Base-by-base conservation (phyloP, 768 basidiomycete species). In the Omphalotus guepiniiformis region DNA sequence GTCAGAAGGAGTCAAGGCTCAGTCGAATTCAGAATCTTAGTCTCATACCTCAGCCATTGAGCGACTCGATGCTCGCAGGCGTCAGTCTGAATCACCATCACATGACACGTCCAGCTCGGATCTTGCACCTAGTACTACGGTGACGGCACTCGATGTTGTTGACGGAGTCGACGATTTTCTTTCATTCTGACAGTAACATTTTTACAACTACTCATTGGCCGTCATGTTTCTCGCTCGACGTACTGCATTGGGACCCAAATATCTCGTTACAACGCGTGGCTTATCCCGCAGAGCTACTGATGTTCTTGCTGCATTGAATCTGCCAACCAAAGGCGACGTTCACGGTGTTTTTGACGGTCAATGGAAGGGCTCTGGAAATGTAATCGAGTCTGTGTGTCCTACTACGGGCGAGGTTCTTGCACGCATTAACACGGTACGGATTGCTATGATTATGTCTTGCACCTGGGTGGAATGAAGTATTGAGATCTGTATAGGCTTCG, bases 341-440 rank as follows among this genome's bases (percentile, higher is more conserved):
- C 65, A 73, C 9, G 90, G 91, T 2, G 86, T 93, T 15, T 93
- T 88, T 58, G 85, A 93, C 58, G 90, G 90, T 28, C 66, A 75
- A 55, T 93, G 91, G 91, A 70, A 74, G 48, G 91, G 90, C 18
- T 74, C 78, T 16, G 91, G 91, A 2, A 83, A 85, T 43, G 47
- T 88, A 4, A 58, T 88, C 15, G 68, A 77, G 54, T 89, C 86
- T 42, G 59, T 78, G 15, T 95, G 93, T 63, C 93, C 93, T 12
- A 80, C 90, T 7, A 95, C 93, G 13, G 92, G 92, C 2, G 92
- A 95, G 60, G 69, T 83, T 13, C 69, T 97, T 29, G 93, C 85
- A 29, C 74, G 75, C 47, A 80, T 95, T 38, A 78, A 71, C 46
- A 80, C 83, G 27, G 92, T 83, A 55, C 56, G 79, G 68, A 37